A percentile compares a stretch with the other conserved stretches of the same genome.
Conservation (phyloP, 176 grass and related monocot species). For the Puccinellia tenuiflora region DNA sequence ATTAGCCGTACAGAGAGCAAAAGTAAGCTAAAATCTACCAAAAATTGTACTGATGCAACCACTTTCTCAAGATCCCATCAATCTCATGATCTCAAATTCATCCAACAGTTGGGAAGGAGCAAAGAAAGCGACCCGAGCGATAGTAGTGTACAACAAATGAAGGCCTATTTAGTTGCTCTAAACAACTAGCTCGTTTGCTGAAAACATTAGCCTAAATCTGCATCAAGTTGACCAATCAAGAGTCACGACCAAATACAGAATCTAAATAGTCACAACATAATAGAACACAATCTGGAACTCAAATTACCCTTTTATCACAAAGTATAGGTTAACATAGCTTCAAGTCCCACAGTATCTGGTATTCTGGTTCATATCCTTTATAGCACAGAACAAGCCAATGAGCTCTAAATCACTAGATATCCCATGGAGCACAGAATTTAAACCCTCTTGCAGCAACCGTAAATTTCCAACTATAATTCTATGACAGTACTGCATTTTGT, state of each 20-base stretch:
- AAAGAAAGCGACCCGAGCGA: not conserved
- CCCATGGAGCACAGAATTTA: not conserved
- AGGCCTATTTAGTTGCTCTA: not conserved
- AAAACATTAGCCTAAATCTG: not conserved
- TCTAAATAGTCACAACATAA: not conserved
- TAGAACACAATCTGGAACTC: not conserved
- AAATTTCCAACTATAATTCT: not conserved
- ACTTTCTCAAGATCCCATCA: not conserved
- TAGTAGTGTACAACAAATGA: not conserved
- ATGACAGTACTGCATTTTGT: not conserved
- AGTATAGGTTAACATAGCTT: not conserved
- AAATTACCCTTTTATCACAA: not conserved
- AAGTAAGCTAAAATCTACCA: conserved; percentile 19
- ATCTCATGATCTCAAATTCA: not conserved
- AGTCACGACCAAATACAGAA: not conserved
- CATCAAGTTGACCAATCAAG: not conserved
- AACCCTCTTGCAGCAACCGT: not conserved
- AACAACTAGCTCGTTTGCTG: not conserved
- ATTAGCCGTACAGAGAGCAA: not conserved
- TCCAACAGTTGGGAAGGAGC: not conserved
- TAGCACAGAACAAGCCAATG: not conserved
- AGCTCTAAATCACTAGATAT: not conserved
- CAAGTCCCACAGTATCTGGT: not conserved
- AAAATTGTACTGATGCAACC: conserved; percentile 2
- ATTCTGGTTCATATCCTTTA: not conserved